Evolutionary conservation across 2,329 filamentous ascomycete species (phyloP).

Genomic region (Fusarium irregulare): DNA sequence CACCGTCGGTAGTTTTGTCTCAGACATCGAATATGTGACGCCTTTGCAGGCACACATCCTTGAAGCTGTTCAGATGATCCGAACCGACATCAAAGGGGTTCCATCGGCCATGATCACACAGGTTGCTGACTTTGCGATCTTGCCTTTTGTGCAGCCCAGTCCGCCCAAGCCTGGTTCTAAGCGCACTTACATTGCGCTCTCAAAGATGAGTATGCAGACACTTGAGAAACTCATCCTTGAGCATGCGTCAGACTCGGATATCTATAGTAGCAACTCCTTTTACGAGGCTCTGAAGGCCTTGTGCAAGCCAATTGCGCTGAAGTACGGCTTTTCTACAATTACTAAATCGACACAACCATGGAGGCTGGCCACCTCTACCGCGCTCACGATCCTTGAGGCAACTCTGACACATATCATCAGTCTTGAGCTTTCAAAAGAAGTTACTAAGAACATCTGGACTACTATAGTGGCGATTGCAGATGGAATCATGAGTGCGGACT

Average conservation of each 20-base stretch:
- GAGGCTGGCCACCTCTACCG: conserved; percentile 80
- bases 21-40: conserved; percentile 79
- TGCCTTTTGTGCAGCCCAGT: conserved; percentile 69
- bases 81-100: conserved; percentile 72
- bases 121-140: conserved; percentile 75
- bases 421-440: conserved; percentile 57
- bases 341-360: conserved; percentile 80
- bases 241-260: conserved; percentile 71
- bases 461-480: conserved; percentile 72
- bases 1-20: conserved; percentile 73
- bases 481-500: conserved; percentile 76
- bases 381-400: conserved; percentile 74
- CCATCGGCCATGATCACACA: conserved; percentile 76
- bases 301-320: conserved; percentile 76
- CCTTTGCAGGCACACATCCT: conserved; percentile 77
- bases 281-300: conserved; percentile 74
- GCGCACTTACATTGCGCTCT: conserved; percentile 89
- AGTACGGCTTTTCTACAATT: conserved; percentile 80
- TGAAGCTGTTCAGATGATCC: conserved; percentile 73
- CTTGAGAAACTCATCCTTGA: conserved; percentile 69
- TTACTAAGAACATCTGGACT: conserved; percentile 74
- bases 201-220: conserved; percentile 81
- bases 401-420: conserved; percentile 71
- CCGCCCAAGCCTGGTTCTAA: conserved; percentile 56
- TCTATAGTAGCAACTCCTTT: conserved; percentile 77